Evolutionary conservation across 2,329 filamentous ascomycete genomes (phyloP), one percentile per base, ranked within the genome.

Genomic region (Hawksworthiomyces lignivorus): DNA sequence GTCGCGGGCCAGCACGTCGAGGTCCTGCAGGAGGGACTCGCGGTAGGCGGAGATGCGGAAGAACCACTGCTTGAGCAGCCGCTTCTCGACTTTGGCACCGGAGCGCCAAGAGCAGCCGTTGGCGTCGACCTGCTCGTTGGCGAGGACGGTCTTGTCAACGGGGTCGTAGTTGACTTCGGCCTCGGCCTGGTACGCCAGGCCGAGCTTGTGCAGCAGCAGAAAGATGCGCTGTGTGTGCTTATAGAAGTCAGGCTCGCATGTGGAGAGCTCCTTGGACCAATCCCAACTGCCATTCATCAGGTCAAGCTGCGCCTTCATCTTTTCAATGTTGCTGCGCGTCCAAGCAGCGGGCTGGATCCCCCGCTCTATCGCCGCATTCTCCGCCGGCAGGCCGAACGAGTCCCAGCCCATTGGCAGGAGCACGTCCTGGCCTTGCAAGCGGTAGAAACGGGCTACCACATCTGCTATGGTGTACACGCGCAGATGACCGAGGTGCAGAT

Each of bases 401-500:
- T 95, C 88, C 87, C 88, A 95, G 10, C 88, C 88, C 74, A 94
- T 94, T n/a, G 88, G 87, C 49, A 94, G 76, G 40, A 94, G 62
- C 24, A 94, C 86, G 42, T 84, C 65, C 51, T 79, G 71, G 14
- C 87, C 87, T 51, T 81, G 78, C 64, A 94, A 79, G 20, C 73
- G 74, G 53, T 81, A 77, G 56, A 82, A 94, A 41, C 88, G 76
- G 12, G 87, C 80, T 39, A 94, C 65, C 9, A 89, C 84, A 65
- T 95, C 88, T 47, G 87, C 87, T 50, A 95, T 92, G 28, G 87
- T 87, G 66, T 94, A 95, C 37, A 94, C 87, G 35, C 88, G 80
- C 29, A 94, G 68, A 60, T 95, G 88, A 12, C 88, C 88, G 47
- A 94, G 78, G 59, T 95, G 88, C 21, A 95, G 72, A 22, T 80